Evolutionary conservation across 208 protist species (phyloP), one percentile per base, ranked within the genome.

Genomic region (Trypanosomatidae sp.): DNA sequence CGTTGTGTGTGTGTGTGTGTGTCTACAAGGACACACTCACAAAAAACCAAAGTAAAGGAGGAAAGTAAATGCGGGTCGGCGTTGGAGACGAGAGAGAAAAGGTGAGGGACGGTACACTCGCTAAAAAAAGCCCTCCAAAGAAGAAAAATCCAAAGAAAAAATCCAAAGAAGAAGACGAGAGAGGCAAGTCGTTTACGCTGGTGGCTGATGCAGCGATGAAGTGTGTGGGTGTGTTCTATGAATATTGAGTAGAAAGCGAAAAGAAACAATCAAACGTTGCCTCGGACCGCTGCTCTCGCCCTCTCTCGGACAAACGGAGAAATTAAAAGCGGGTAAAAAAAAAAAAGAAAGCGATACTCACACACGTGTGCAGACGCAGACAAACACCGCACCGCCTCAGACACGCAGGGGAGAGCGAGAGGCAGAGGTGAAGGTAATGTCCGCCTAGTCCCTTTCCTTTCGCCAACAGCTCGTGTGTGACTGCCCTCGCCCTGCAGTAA

Each of bases 111-210:
- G 64, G 44, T 19, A 13, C 33, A 13, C 60, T 25, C 41, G 46
- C 60, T 15, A 0, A 17, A n/a, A 25, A 19, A 65, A n/a, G 10
- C 19, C 52, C 13, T 8, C 19, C 22, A 62, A 68, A 53, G 30
- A 58, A 69, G 33, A 77, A 70, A 39, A 39, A 75, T 22, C 8
- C 5, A 41, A 44, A 41, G 22, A 73, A 33, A 17, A 41, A 39
- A 28, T 3, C 19, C 9, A 39, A 53, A 33, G 65, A 65, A 72
- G 41, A n/a, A 28, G 15, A 41, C 30, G 39, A 53, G 39, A 62
- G 62, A 62, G 36, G 25, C 56, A 74, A 44, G 36, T 15, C 36
- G 43, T 43, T 15, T 56, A 28, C 33, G 17, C 19, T 9, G 44
- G 12, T 19, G 64, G 12, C 44, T 50, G 44, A 55, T 13, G 17